Base-by-base conservation (phyloP, 129 eudicot genomes). In the Lactuca saligna region DNA sequence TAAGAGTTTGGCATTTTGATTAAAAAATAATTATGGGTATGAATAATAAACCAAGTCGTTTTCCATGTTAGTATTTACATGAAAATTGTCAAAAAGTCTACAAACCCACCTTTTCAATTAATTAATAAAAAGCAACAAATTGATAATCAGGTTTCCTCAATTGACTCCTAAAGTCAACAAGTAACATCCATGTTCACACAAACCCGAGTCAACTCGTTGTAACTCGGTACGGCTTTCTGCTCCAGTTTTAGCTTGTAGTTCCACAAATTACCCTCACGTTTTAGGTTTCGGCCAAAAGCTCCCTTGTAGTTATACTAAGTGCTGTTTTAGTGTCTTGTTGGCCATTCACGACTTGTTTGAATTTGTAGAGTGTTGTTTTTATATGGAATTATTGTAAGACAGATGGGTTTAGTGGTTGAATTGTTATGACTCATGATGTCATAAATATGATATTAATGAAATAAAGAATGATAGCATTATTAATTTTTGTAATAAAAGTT, bases 21-120 rank as follows among this genome's bases (percentile, higher is more conserved):
- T 46, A 35, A 38, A 57, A 33, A 48, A 66, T 64, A 16, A 32
- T 65, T 32, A 25, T 14, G 6, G 17, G 54, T 66, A 68, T 31
- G 11, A 49, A 42, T 17, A 65, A 42, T 58, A 65, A 29, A 59
- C 17, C 17, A 59, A 63, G 29, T 67, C 63, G 29, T 68, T 61
- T 61, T 68, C 80, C 29, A 61, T 60, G 49, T 6, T 17, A 49
- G 34, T 17, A 60, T 63, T 54, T 53, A 33, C 29, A 68, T 61
- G 31, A 68, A 60, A 51, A 61, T 76, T 31, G 75, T 76, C 80
- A 61, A 68, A 75, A 76, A 76, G 80, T 61, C 51, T 68, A 68
- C 70, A 76, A 75, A 59, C 69, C 68, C 69, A 67, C 25, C 44
- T 57, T 49, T 60, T 13, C 46, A 20, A 10, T 66, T 57, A 15